Evolutionary conservation across 2,329 filamentous ascomycete species (phyloP).

Genomic region (Xylaria sp.): DNA sequence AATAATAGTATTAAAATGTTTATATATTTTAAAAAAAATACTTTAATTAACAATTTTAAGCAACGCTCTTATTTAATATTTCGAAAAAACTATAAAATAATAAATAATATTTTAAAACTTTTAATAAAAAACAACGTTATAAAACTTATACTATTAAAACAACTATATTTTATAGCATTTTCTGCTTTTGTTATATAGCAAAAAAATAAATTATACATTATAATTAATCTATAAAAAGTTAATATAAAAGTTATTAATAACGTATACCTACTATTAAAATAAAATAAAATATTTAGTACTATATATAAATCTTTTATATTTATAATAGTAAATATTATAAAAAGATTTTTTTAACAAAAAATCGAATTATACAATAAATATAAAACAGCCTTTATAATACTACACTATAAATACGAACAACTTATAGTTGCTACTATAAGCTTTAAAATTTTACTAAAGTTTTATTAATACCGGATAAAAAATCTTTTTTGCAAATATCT

Average conservation of each 20-base stretch:
- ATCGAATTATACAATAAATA: neutral
- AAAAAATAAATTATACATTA: neutral
- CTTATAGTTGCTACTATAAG: too few relatives aligned
- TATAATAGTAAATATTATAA: neutral
- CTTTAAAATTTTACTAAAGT: too few relatives aligned
- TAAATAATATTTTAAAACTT: neutral
- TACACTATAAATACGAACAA: neutral
- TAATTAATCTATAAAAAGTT: neutral
- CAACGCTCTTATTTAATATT: too few relatives aligned
- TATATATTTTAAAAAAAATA: too few relatives aligned
- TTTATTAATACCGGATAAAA: too few relatives aligned
- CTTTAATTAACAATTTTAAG: too few relatives aligned
- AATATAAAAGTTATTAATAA: neutral
- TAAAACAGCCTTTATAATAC: neutral
- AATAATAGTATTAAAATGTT: too few relatives aligned
- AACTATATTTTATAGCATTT: neutral
- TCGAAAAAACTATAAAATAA: too few relatives aligned
- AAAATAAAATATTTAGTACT: neutral
- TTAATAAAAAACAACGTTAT: neutral
- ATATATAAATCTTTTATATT: neutral
- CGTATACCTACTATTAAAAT: neutral
- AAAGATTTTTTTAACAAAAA: neutral
- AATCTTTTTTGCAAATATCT: too few relatives aligned
- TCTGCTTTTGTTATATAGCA: neutral
- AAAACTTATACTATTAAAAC: neutral